phyloP scores from a whole-genome alignment of 352 stramenopile species.

The Phytopythium helicoides region DNA sequence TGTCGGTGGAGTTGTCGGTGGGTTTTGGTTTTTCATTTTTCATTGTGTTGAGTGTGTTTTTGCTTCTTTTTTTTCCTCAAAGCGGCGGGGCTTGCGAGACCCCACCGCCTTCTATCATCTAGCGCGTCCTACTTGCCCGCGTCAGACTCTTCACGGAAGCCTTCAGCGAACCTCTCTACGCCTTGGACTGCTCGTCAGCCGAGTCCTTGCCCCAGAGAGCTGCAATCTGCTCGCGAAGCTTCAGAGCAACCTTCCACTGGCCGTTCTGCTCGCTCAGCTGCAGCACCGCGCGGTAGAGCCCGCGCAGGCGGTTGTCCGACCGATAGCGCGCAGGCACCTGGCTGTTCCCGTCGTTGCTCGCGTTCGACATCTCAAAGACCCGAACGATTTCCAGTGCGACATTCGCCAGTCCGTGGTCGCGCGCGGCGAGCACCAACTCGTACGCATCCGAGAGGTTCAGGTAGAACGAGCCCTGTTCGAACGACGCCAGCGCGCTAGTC shows the following conservation, averaged over 20 bases:
- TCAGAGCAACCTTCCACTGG: slow-evolving; percentile 58
- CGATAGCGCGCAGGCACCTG: slow-evolving; percentile 11
- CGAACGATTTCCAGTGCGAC: slow-evolving; percentile 44
- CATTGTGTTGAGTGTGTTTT: not conserved
- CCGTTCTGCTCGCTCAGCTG: slow-evolving; percentile 47
- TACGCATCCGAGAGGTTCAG: slow-evolving; percentile 42
- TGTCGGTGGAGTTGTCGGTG: too few relatives aligned
- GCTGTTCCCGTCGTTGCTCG: slow-evolving; percentile 5
- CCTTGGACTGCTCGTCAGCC: slow-evolving; percentile 23
- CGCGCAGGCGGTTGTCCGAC: slow-evolving; percentile 42
- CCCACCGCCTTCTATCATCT: slow-evolving; percentile 1
- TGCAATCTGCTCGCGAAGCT: slow-evolving; percentile 42
- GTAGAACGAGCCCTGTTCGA: slow-evolving; percentile 43
- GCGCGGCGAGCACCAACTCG: slow-evolving; percentile 50
- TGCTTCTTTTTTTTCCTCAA: too few relatives aligned
- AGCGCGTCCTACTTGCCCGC: not conserved
- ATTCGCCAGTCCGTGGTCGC: slow-evolving; percentile 30
- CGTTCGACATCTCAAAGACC: slow-evolving; percentile 47
- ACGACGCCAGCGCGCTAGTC: slow-evolving; percentile 26
- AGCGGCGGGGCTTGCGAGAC: not conserved
- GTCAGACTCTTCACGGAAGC: slow-evolving; percentile 13
- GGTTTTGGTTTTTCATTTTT: not conserved
- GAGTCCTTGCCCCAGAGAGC: slow-evolving; percentile 35
- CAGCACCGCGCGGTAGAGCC: slow-evolving; percentile 55
- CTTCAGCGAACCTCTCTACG: slow-evolving; percentile 12